Base-by-base conservation (phyloP, 169 alveolate species). In the Babesia sp. region DNA sequence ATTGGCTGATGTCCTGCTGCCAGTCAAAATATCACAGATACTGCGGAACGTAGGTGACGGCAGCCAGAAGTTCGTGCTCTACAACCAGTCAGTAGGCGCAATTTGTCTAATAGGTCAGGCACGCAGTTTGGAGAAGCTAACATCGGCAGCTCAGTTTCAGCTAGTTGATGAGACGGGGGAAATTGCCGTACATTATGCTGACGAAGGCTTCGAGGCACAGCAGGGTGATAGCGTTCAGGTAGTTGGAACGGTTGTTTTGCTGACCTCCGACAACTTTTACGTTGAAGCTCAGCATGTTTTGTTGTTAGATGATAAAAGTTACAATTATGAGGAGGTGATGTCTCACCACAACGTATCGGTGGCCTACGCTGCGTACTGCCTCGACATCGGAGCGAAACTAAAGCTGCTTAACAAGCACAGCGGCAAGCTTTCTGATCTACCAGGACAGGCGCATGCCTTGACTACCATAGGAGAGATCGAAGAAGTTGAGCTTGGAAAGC, bases 281-380 rank as follows among this genome's bases (percentile, higher is more conserved):
- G 31, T 81, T 29, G 89, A 81, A 22, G 82, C 89, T 12, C 84
- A 71, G 60, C 85, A 81, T 55, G 64, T 81, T 14, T 37, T 71
- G 33, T 41, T 66, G 48, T n/a, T 60, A 8, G 78, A 56, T 7
- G 54, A 16, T 11, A 48, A 79, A 44, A 22, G 57, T n/a, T 53
- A 34, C 2, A 20, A 44, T n/a, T 57, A 61, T 26, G 51, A 64
- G 67, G 75, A 72, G 6, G 11, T 69, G 50, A 37, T 81, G 3
- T 9, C 20, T 44, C 54, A 81, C 54, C 89, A 81, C 74, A 72
- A 73, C 67, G 85, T 81, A 22, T 39, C 57, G 46, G 89, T 81
- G 8, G 79, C 84, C 48, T 33, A 63, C 22, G 81, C 82, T n/a
- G 89, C 89, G 5, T 81, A 50, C 61, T 24, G 51, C 54, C 26